Evolutionary conservation across 1,284 basidiomycete species (phyloP).

Genomic region (Schizophyllum commune): DNA sequence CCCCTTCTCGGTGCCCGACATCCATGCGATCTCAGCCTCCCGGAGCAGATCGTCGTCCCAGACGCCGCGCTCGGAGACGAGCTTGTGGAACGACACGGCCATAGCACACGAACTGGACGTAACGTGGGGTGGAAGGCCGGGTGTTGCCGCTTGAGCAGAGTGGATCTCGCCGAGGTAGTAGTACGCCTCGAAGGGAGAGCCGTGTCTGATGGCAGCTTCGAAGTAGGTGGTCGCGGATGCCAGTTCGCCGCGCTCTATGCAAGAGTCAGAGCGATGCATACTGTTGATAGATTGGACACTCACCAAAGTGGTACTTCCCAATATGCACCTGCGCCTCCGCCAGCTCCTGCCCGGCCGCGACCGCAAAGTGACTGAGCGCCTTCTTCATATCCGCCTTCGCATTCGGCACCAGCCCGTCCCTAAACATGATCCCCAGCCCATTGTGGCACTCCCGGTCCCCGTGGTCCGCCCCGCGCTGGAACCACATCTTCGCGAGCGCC

Average conservation of each 20-base stretch:
- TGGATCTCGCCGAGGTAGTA: constrained; percentile 86
- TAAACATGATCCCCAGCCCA: constrained; percentile 84
- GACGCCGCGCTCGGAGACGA: constrained; percentile 79
- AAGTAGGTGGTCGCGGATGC: constrained; percentile 64
- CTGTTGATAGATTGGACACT: constrained; percentile 19
- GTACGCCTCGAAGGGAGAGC: constrained; percentile 88
- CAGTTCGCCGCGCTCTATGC: constrained; percentile 55
- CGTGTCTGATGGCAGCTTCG: constrained; percentile 75
- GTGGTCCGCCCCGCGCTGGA: constrained; percentile 76
- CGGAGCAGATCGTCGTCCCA: constrained; percentile 84
- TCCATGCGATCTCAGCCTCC: constrained; percentile 80
- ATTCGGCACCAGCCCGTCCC: constrained; percentile 75
- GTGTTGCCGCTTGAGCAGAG: constrained; percentile 43
- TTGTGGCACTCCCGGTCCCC: constrained; percentile 87
- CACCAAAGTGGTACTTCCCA: constrained; percentile 79
- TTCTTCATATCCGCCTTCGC: constrained; percentile 57
- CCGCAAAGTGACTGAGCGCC: constrained; percentile 63
- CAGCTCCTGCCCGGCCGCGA: constrained; percentile 79
- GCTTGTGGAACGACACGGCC: constrained; percentile 85
- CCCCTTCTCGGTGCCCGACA: constrained; percentile 56
- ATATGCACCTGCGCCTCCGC: constrained; percentile 90
- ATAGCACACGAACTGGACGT: constrained; percentile 71
- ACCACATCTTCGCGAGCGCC: constrained; percentile 85
- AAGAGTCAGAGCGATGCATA: neutral
- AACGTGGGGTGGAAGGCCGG: constrained; percentile 35